A percentile compares a stretch with the other conserved stretches of the same genome.
Evolutionary conservation across 805 yeast genomes (phyloP).

Genomic region (Candida dajiaensis): DNA sequence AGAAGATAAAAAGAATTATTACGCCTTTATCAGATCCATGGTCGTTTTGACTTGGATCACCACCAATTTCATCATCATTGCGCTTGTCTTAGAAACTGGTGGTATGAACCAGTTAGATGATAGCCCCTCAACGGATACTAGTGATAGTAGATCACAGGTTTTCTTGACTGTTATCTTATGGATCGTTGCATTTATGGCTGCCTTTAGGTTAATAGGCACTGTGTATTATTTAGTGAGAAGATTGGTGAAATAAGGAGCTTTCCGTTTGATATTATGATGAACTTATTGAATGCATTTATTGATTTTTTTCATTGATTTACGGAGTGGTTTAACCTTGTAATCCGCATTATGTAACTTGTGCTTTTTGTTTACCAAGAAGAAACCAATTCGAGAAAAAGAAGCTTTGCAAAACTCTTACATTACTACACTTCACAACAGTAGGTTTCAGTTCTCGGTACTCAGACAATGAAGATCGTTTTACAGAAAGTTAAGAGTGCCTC

Average conservation of each 20-base stretch:
- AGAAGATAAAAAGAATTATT: slow-evolving; percentile 70
- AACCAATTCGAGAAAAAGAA: not conserved
- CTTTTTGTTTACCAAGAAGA: too few species aligned
- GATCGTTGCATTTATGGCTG: slow-evolving; percentile 89
- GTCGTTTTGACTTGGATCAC: slow-evolving; percentile 89
- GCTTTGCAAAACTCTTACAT: too few species aligned
- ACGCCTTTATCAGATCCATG: slow-evolving; percentile 83
- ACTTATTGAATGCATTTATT: not conserved
- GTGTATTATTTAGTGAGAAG: slow-evolving; percentile 44
- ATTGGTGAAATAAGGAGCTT: slow-evolving; percentile 18
- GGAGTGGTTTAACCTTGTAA: not conserved
- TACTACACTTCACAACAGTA: not conserved
- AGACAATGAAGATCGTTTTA: slow-evolving; percentile 78
- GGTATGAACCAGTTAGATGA: slow-evolving; percentile 49
- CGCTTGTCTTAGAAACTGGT: slow-evolving; percentile 79
- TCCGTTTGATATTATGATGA: not conserved
- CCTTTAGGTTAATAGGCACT: slow-evolving; percentile 76
- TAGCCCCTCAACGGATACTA: slow-evolving; percentile 7
- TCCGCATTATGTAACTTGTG: too few species aligned
- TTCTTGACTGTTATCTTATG: slow-evolving; percentile 84
- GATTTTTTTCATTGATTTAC: too few species aligned
- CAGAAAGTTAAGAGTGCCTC: slow-evolving; percentile 88
- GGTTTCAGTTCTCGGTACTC: not conserved
- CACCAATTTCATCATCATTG: slow-evolving; percentile 75
- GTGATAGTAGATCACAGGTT: slow-evolving; percentile 41